Evolutionary conservation across 2,329 filamentous ascomycete genomes (phyloP).

Genomic region (Chrysosporium queenslandicum): DNA sequence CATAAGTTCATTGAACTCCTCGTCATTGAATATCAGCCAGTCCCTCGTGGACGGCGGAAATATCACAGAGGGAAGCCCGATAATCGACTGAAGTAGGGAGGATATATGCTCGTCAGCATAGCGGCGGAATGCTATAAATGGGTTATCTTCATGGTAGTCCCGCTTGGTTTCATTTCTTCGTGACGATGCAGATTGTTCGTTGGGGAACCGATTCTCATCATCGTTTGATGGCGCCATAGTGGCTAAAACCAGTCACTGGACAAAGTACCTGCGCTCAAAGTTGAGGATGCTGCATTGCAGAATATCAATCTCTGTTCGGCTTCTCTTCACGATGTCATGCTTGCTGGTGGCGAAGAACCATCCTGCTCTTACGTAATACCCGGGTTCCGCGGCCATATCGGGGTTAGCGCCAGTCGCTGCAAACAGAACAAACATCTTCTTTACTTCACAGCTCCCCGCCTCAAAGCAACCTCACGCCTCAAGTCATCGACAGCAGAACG

Average conservation of each 20-base stretch:
- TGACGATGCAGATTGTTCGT: not conserved
- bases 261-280: too few relatives aligned
- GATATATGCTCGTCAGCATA: constrained; percentile 51
- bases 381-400: not conserved
- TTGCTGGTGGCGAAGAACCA: not conserved
- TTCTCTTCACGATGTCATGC: not conserved
- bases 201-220: constrained; percentile 7
- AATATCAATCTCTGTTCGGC: too few relatives aligned
- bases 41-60: constrained; percentile 25
- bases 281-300: too few relatives aligned
- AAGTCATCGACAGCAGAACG: not conserved
- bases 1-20: constrained; percentile 19
- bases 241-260: not conserved
- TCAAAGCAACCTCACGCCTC: too few relatives aligned
- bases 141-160: constrained; percentile 35
- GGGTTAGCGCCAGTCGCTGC: not conserved
- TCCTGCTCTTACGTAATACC: not conserved
- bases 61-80: constrained; percentile 36
- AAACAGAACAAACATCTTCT: not conserved
- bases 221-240: constrained; percentile 7
- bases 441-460: too few relatives aligned
- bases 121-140: constrained; percentile 52
- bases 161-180: not conserved
- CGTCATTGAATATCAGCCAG: constrained; percentile 31
- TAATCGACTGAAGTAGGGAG: constrained; percentile 44